These are phyloP conservation scores for Rosa lucieae DNA, from an alignment of 306 rosid genomes.

Conservation along the genomic window DNA sequence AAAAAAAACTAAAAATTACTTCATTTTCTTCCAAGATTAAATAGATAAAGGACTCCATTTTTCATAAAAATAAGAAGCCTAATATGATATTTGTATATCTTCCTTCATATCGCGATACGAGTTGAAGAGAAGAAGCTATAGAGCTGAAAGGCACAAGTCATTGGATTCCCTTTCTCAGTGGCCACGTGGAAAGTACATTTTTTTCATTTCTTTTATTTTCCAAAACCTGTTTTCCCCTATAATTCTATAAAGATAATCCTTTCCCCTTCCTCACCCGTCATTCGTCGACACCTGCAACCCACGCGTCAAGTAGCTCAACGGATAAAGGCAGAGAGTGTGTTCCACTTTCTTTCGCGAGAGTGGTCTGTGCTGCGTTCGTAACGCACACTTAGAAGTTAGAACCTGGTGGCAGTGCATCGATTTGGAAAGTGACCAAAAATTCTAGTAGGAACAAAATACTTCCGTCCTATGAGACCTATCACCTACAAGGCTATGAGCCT, in stretches of 20 bases:
- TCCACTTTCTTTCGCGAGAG: neutral
- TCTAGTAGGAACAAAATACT: too few relatives aligned
- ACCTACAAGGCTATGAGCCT: neutral
- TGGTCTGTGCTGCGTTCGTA: neutral
- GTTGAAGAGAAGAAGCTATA: neutral
- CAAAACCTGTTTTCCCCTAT: too few relatives aligned
- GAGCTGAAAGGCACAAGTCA: slow-evolving; percentile 23
- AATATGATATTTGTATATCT: too few relatives aligned
- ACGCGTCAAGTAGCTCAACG: slow-evolving; percentile 12
- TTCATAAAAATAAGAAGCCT: too few relatives aligned
- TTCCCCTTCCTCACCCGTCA: neutral
- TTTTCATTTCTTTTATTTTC: neutral
- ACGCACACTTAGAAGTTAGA: neutral
- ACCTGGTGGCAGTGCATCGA: neutral
- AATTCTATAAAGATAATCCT: neutral
- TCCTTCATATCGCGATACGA: slow-evolving; percentile 16
- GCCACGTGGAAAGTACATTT: slow-evolving; percentile 45
- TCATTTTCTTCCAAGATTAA: too few relatives aligned
- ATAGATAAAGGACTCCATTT: too few relatives aligned
- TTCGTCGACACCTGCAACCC: too few relatives aligned
- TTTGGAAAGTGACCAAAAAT: neutral
- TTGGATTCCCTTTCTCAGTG: slow-evolving; percentile 46
- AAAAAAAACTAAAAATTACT: too few relatives aligned
- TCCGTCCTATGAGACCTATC: too few relatives aligned
- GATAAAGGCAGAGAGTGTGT: neutral